A percentile compares a stretch with the other conserved stretches of the same genome.
phyloP scores from a whole-genome alignment of 202 grass and related monocot genomes.

The Zoysia matrella region DNA sequence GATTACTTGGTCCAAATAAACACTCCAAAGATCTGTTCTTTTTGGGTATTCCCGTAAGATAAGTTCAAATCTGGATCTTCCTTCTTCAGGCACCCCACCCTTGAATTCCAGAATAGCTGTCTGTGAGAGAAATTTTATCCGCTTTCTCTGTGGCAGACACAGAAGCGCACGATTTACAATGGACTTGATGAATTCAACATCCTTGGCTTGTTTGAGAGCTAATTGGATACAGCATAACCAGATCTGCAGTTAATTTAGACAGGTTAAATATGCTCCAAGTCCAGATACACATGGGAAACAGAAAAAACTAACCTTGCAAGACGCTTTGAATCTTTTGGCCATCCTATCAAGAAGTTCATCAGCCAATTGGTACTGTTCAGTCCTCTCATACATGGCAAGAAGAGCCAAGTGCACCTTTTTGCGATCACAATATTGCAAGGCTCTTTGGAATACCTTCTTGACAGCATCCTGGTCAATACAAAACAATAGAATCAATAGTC shows the following conservation, averaged over 20 bases:
- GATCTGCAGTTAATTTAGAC: slow-evolving; percentile 57
- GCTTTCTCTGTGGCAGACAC: slow-evolving; percentile 75
- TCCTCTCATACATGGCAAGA: slow-evolving; percentile 88
- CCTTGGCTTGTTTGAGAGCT: slow-evolving; percentile 71
- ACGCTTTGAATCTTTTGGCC: slow-evolving; percentile 92
- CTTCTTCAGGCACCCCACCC: slow-evolving; percentile 71
- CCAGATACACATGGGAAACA: slow-evolving; percentile 11
- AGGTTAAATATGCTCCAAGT: slow-evolving; percentile 23
- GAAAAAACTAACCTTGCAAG: slow-evolving; percentile 75
- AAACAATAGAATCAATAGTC: slow-evolving; percentile 34
- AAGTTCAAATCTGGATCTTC: slow-evolving; percentile 92
- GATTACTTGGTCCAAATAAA: slow-evolving; percentile 93
- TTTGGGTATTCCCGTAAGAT: slow-evolving; percentile 86
- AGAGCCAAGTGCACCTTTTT: slow-evolving; percentile 88
- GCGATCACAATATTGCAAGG: slow-evolving; percentile 87
- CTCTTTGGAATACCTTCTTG: slow-evolving; percentile 88
- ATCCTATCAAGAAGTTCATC: slow-evolving; percentile 91
- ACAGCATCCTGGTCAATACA: slow-evolving; percentile 73
- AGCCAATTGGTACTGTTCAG: slow-evolving; percentile 66
- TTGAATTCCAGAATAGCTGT: slow-evolving; percentile 95
- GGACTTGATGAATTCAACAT: slow-evolving; percentile 57
- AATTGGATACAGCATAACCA: slow-evolving; percentile 76
- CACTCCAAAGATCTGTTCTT: slow-evolving; percentile 93
- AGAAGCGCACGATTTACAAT: slow-evolving; percentile 85
- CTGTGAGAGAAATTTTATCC: slow-evolving; percentile 80